Evolutionary conservation across 805 yeast species (phyloP), one percentile per base, ranked within the genome.

Genomic region (Brettanomyces naardenensis): DNA sequence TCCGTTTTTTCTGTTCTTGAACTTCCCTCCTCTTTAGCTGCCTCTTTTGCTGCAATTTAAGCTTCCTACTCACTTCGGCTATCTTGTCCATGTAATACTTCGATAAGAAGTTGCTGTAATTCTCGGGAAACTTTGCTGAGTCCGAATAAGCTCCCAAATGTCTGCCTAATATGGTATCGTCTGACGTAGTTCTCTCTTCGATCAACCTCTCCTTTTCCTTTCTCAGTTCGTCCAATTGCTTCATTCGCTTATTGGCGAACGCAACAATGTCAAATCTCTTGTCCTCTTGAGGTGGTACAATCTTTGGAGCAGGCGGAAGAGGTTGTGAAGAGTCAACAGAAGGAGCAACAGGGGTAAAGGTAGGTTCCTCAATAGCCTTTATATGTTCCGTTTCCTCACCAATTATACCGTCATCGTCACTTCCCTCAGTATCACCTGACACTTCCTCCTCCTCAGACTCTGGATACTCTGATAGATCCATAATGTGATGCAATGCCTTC

Each of bases 401-500:
- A 4, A 11, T 25, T 5, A 3, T 27, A 6, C 31, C 42, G 14
- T 20, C 21, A 19, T 21, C 11, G 4, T 35, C 36, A 27, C 18
- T 19, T 23, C 25, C 33, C 13, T 21, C 27, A 18, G 13, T 14
- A 14, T 29, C 33, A 29, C 15, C 14, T 10, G 17, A 17, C 14
- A 10, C 26, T n/a, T 28, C 27, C 18, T 33, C 26, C n/a, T 13
- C 26, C 19, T 28, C 27, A 11, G 25, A 17, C 18, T 34, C 31
- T 9, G 31, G 15, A 14, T 28, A 28, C 14, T n/a, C 28, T 6
- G 19, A 30, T 4, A 13, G 19, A 9, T 20, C 27, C 27, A 54
- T 62, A 63, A 84, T 65, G 36, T 73, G 67, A 43, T 81, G 75
- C 35, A 90, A 58, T 0, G 96, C 94, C 36, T 65, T 66, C 54